Conservation (phyloP, 352 stramenopile genomes). For the Phytophthora hibernalis region DNA sequence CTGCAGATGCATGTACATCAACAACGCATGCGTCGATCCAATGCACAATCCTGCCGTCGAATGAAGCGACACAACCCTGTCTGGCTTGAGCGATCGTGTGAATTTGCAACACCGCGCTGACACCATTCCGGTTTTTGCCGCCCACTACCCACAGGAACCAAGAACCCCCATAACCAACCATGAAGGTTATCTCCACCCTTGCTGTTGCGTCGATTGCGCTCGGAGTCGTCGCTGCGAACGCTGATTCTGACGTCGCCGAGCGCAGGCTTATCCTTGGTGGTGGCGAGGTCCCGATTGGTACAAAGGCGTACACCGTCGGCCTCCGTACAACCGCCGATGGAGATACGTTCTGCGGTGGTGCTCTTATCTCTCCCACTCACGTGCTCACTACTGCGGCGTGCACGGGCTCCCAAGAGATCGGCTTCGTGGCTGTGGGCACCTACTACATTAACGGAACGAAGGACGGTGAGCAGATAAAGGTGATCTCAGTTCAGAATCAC, state of each 20-base stretch:
- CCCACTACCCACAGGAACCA: slow-evolving; percentile 15
- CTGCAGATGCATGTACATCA: neutral
- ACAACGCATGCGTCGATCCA: neutral
- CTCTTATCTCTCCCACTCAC: slow-evolving; percentile 14
- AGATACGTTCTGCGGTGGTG: slow-evolving; percentile 20
- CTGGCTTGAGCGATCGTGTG: neutral
- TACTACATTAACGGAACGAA: slow-evolving; percentile 29
- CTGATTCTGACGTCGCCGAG: slow-evolving; percentile 8
- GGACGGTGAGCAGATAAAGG: slow-evolving; percentile 26
- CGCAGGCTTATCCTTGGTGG: slow-evolving; percentile 46
- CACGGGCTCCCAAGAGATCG: neutral
- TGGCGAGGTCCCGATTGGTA: slow-evolving; percentile 34
- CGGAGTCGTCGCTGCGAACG: slow-evolving; percentile 1
- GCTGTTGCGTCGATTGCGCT: slow-evolving; percentile 17
- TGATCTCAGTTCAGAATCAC: slow-evolving; percentile 12
- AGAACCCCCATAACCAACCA: neutral
- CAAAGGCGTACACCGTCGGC: slow-evolving; percentile 41
- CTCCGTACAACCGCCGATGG: too few species aligned
- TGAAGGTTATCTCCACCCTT: slow-evolving; percentile 21
- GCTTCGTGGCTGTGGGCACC: slow-evolving; percentile 23
- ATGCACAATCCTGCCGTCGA: neutral
- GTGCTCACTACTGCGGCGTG: slow-evolving; percentile 24
- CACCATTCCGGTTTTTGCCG: slow-evolving; percentile 19
- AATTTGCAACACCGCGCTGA: neutral
- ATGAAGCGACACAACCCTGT: neutral